A percentile compares a stretch with the other conserved stretches of the same genome.
These are phyloP conservation scores for maize (Zea mays) DNA, from an alignment of 176 grass and related monocot species.

Conservation along the genomic window Zm-B73-REFERENCE-NAM-5.0 NC_050096.1:76955501-76956000, in stretches of 20 bases:
- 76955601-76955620: constrained; percentile 64
- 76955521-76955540: constrained; percentile 31
- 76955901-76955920: constrained; percentile 66
- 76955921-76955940: constrained; percentile 67
- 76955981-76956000: neutral
- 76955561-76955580: neutral
- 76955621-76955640: constrained; percentile 53
- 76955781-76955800: neutral
- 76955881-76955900: constrained; percentile 77
- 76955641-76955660: constrained; percentile 45
- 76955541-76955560: constrained; percentile 38
- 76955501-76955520: constrained; percentile 57
- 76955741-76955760: neutral
- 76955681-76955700: neutral
- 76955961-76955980: constrained; percentile 56
- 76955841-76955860: constrained; percentile 53
- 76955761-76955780: neutral
- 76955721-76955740: neutral
- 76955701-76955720: neutral
- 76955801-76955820: neutral
- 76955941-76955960: constrained; percentile 16
- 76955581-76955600: constrained; percentile 53
- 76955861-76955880: constrained; percentile 72
- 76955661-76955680: constrained; percentile 53
- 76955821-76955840: neutral